Evolutionary conservation across 1,284 basidiomycete genomes (phyloP), one percentile per base, ranked within the genome.

Genomic region (Meripilus lineatus): DNA sequence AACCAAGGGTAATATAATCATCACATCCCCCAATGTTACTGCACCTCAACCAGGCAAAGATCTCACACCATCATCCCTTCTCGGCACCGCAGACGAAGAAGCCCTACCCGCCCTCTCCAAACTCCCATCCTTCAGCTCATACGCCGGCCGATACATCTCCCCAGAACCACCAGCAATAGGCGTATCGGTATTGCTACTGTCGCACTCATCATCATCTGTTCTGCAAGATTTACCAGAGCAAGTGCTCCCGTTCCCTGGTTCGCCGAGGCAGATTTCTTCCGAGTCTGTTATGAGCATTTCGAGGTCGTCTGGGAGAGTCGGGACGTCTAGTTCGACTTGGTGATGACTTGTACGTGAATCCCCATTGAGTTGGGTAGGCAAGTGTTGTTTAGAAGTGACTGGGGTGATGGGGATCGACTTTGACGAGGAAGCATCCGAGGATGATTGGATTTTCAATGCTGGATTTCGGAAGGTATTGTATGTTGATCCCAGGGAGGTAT

Each of bases 401-500:
- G n/a, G n/a, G n/a, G n/a, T n/a, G n/a, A n/a, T n/a, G n/a, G n/a
- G n/a, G n/a, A n/a, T n/a, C n/a, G n/a, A n/a, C n/a, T n/a, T n/a
- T n/a, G n/a, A n/a, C n/a, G n/a, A n/a, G n/a, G n/a, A n/a, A n/a
- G n/a, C n/a, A n/a, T n/a, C n/a, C n/a, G n/a, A n/a, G n/a, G n/a
- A n/a, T n/a, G 57, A 50, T 40, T 53, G 58, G 45, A 80, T 66
- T 20, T 74, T 70, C 5, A 96, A 75, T 1, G 87, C 77, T 1
- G 95, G 95, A 57, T 99, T 99, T 0, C 83, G 92, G 55, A 84
- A 84, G 0, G 96, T 98, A 66, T 98, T 97, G 66, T 82, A 90
- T 1, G 89, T 94, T 14, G 93, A 96, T 17, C 96, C 95, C 13
- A 99, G 77, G 3, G 93, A 96, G 0, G 96, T 99, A 64, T 96